Percentiles rank a stretch among this genome's conserved stretches.
phyloP scores from a whole-genome alignment of 768 basidiomycete genomes.

The Mrakia frigida region DNA sequence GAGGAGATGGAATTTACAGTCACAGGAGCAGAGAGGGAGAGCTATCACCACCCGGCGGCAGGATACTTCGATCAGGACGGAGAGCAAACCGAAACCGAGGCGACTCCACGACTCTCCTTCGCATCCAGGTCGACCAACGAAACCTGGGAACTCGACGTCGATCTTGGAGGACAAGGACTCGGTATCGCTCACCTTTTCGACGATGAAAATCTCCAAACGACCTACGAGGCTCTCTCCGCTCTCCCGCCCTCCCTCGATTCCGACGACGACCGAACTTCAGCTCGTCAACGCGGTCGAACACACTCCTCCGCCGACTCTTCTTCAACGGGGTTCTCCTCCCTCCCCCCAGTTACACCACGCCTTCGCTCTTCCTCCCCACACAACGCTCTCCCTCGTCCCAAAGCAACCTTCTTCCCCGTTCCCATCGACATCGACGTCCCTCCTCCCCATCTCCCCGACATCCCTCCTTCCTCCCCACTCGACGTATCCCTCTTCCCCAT shows the following conservation, averaged over 20 bases:
- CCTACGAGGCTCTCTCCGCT: neutral
- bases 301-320: neutral
- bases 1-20: neutral
- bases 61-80: neutral
- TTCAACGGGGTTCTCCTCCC: neutral
- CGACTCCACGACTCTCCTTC: neutral
- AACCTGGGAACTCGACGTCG: neutral
- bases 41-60: neutral
- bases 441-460: neutral
- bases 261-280: neutral
- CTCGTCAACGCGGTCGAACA: neutral
- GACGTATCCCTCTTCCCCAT: neutral
- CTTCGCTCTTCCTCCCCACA: neutral
- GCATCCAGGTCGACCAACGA: no score
- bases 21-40: neutral
- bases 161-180: slow-evolving; percentile 8
- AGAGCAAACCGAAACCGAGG: neutral
- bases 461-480: neutral
- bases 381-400: neutral
- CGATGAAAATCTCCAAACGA: neutral
- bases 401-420: neutral
- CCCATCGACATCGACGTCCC: neutral
- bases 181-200: slow-evolving; percentile 8
- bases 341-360: neutral
- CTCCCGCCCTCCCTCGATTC: neutral